A percentile compares a stretch with the other conserved stretches of the same genome.
phyloP scores from a whole-genome alignment of 1,139 yeast species.

The Scheffersomyces quercinus region DNA sequence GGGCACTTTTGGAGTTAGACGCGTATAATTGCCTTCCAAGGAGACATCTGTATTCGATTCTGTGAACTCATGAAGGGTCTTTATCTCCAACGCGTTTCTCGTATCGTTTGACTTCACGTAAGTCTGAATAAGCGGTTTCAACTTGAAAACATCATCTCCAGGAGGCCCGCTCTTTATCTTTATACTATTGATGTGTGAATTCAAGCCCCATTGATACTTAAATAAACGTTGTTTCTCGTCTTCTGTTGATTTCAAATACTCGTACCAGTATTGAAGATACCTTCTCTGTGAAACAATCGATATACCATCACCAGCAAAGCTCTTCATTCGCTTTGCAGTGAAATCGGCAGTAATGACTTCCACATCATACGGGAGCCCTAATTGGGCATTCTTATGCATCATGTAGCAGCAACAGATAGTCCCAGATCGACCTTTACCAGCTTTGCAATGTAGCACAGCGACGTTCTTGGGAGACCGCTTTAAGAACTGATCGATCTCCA shows the following conservation, averaged over 20 bases:
- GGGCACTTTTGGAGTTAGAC: neutral
- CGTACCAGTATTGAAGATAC: conserved; percentile 61
- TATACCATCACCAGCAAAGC: conserved; percentile 63
- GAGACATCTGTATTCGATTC: neutral
- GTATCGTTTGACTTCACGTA: conserved; percentile 9
- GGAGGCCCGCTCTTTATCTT: neutral
- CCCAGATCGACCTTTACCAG: conserved; percentile 93
- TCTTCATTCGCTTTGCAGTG: conserved; percentile 59
- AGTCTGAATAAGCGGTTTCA: neutral
- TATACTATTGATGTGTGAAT: neutral
- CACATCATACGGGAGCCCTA: conserved; percentile 19
- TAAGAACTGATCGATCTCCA: conserved; percentile 48
- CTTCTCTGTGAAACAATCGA: conserved; percentile 70
- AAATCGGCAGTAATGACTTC: conserved; percentile 53
- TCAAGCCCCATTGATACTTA: neutral
- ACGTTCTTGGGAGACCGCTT: conserved; percentile 34
- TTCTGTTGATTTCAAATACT: conserved; percentile 19
- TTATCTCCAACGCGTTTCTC: conserved; percentile 3
- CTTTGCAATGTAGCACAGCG: conserved; percentile 82
- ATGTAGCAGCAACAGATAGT: conserved; percentile 71
- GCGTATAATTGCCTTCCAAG: neutral
- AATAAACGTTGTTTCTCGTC: neutral
- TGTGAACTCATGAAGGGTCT: neutral
- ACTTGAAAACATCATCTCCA: neutral
- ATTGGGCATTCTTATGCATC: conserved; percentile 42